Evolutionary conservation across 78 protist species (phyloP), one percentile per base, ranked within the genome.

Genomic region (Polysphondylium violaceum): DNA sequence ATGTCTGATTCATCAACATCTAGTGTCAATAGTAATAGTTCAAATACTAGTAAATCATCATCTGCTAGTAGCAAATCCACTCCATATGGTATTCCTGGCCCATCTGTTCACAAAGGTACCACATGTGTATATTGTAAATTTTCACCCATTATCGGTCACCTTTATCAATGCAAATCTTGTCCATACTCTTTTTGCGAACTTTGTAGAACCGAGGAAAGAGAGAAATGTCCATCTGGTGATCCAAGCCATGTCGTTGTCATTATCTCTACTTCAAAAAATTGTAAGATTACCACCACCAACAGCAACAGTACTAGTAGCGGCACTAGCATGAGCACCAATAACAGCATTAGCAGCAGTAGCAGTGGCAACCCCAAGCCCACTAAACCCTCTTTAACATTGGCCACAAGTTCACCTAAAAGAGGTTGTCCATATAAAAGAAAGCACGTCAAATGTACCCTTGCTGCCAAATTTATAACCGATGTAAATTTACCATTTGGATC

Each of bases 391-490:
- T 50, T 12, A n/a, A n/a, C n/a, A n/a, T n/a, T n/a, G n/a, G n/a
- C n/a, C n/a, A n/a, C 16, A n/a, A 17, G 9, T 2, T 27, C 88
- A 33, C 71, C 77, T 29, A 51, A 29, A 41, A 38, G 91, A 25
- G 91, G 77, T 29, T 83, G 91, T 50, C 91, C 91, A 11, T 83
- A 83, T 47, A 38, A 43, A 19, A 35, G 91, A 43, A 67, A 69
- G 25, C 44, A 38, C 1, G 35, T 64, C 27, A 69, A 71, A 36
- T 72, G 79, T 12, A 25, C 63, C 14, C 59, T 69, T 19, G 50
- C 35, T 44, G n/a, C 69, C 1, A 83, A 83, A 51, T 69, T 83
- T 44, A 21, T 83, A 17, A 9, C 25, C 31, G 91, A 83, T 69
- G 27, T 69, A 33, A 56, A 67, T 16, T 44, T 83, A 25, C 76